Evolutionary conservation across 2,329 filamentous ascomycete species (phyloP).

Genomic region (Paramyrothecium roridum): DNA sequence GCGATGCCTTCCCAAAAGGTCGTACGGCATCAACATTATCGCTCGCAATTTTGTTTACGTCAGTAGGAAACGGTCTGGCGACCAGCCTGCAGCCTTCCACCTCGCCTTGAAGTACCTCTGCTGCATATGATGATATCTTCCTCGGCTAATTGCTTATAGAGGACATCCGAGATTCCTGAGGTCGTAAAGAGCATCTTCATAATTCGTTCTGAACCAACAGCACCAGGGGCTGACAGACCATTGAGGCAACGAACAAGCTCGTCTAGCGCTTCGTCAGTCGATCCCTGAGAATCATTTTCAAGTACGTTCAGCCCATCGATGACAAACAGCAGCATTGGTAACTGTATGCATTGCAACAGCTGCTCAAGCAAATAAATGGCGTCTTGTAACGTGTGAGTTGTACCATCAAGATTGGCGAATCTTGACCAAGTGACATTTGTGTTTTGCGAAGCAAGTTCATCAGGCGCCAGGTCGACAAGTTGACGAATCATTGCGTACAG

Average conservation of each 20-base stretch:
- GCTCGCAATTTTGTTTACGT: too few species aligned
- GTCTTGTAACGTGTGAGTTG: neutral
- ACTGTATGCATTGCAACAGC: neutral
- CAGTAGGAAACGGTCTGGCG: too few species aligned
- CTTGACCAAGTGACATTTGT: neutral
- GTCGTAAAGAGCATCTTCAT: neutral
- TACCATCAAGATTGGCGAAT: neutral
- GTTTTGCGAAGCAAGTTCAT: neutral
- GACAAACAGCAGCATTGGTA: neutral
- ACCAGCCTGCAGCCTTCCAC: too few species aligned
- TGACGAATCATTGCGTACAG: constrained; percentile 10
- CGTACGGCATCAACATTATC: too few species aligned
- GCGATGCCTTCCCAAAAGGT: too few species aligned
- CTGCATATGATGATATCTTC: neutral
- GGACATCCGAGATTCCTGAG: neutral
- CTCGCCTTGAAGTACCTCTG: neutral
- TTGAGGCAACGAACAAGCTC: neutral
- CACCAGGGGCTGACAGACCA: neutral
- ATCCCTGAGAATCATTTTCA: neutral
- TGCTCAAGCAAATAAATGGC: neutral
- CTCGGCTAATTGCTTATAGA: neutral
- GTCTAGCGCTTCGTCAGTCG: neutral
- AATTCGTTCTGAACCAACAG: neutral
- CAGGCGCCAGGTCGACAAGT: constrained; percentile 7
- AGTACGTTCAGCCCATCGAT: neutral